Evolutionary conservation across 2,329 filamentous ascomycete species (phyloP), one percentile per base, ranked within the genome.

Genomic region (Phialophora verrucosa): DNA sequence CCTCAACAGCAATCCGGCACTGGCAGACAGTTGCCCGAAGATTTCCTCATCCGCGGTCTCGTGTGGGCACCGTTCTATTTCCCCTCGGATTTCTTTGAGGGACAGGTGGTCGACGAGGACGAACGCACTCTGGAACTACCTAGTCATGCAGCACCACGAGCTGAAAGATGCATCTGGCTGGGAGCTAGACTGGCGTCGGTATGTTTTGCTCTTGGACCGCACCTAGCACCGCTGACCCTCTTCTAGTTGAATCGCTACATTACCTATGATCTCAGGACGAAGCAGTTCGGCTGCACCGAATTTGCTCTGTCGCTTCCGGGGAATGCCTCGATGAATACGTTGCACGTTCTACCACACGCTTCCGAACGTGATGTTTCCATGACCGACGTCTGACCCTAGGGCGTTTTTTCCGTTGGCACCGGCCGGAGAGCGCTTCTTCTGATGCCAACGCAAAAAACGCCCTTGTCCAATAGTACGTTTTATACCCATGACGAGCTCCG

Each of bases 41-140:
- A 89, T 68, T 88, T 84, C 68, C 72, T 82, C 1, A 82, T 88
- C 7, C 81, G 85, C 27, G 87, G 87, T 1, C 73, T 84, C 27
- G 87, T 84, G 82, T 82, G 80, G 59, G 78, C 83, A 66, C 51
- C 71, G 0, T 82, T 80, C 61, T 84, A 83, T 69, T 85, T 83
- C 65, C 83, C 83, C 0, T 67, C 78, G 1, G 75, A 77, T 3
- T 88, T 85, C 77, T 88, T 88, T 69, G 68, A 76, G 2, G 76
- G 77, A 23, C 77, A 79, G 1, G 78, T 81, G 57, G 77, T 80
- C 44, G 84, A 87, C 65, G 84, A 88, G 55, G 83, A 87, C 54
- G 84, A 85, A 64, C 78, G 85, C 3, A 77, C 79, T 42, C 77
- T 85, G 17, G 84, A 87, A 70, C 74, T 81, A 4, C 78, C 81